phyloP scores from a whole-genome alignment of 208 protist species.

The Tetramitus jugosus region DNA sequence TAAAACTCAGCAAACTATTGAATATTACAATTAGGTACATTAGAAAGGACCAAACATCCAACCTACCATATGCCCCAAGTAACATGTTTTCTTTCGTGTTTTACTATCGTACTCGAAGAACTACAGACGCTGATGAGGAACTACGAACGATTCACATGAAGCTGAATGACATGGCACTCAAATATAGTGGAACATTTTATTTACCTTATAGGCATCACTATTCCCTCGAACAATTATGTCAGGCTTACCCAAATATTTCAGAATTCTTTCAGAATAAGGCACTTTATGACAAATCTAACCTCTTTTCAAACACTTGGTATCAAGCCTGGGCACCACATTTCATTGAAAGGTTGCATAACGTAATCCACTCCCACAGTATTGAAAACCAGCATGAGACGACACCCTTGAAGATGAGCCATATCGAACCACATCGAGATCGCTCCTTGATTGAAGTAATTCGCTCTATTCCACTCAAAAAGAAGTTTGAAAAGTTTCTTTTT shows the following conservation, averaged over 20 bases:
- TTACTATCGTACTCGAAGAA: constrained; percentile 38
- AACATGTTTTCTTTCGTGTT: constrained; percentile 45
- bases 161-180: constrained; percentile 26
- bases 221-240: constrained; percentile 27
- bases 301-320: constrained; percentile 40
- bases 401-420: no score
- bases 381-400: no score
- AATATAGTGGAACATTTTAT: constrained; percentile 46
- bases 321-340: constrained; percentile 26
- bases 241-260: constrained; percentile 33
- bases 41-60: constrained; percentile 29
- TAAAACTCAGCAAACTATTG: constrained; percentile 22
- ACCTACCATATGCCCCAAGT: constrained; percentile 30
- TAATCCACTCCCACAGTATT: no score
- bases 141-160: constrained; percentile 28
- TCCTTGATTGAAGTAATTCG: not conserved
- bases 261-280: constrained; percentile 32
- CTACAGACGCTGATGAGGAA: constrained; percentile 27
- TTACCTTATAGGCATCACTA: constrained; percentile 51
- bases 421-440: not conserved
- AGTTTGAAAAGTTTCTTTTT: constrained; percentile 36
- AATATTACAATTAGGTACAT: constrained; percentile 48
- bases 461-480: not conserved
- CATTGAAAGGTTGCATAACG: no score
- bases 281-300: constrained; percentile 30